Evolutionary conservation across 208 protist species (phyloP).

Genomic region (Trypanosoma melophagium): DNA sequence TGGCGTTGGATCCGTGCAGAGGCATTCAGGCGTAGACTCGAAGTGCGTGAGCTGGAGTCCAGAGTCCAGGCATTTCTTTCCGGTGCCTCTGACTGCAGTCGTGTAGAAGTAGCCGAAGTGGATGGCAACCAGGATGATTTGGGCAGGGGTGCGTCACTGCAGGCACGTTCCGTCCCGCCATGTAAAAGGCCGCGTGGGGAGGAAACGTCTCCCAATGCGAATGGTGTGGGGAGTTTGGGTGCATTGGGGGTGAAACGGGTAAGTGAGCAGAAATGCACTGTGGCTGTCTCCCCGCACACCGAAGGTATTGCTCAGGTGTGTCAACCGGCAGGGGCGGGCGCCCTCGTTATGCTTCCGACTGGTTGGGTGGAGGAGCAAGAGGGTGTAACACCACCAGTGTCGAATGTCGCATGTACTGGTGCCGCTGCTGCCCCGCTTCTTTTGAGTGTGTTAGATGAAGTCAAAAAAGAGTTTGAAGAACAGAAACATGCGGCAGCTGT

Average conservation of each 20-base stretch:
- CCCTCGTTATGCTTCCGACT: no score
- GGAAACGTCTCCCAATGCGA: background rate
- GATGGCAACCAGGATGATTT: background rate
- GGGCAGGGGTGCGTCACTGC: background rate
- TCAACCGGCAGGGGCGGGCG: background rate
- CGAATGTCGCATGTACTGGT: constrained; percentile 21
- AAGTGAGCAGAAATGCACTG: no score
- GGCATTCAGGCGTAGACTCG: constrained; percentile 36
- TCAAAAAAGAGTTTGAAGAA: constrained; percentile 27
- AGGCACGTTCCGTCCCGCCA: background rate
- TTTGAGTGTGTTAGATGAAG: constrained; percentile 18
- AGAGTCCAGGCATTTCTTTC: constrained; percentile 33
- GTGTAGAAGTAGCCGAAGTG: background rate
- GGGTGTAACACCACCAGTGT: background rate
- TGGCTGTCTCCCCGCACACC: no score
- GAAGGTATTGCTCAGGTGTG: background rate
- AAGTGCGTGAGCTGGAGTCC: constrained; percentile 15
- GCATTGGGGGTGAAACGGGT: no score
- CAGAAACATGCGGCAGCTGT: constrained; percentile 2
- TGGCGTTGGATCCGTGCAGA: constrained; percentile 80
- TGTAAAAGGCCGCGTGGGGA: constrained; percentile 4
- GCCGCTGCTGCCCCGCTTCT: constrained; percentile 13
- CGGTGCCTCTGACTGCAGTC: background rate
- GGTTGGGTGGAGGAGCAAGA: no score
- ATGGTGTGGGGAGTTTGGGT: background rate